Evolutionary conservation across 768 basidiomycete genomes (phyloP), one percentile per base, ranked within the genome.

Genomic region (Boletus barrowsii): DNA sequence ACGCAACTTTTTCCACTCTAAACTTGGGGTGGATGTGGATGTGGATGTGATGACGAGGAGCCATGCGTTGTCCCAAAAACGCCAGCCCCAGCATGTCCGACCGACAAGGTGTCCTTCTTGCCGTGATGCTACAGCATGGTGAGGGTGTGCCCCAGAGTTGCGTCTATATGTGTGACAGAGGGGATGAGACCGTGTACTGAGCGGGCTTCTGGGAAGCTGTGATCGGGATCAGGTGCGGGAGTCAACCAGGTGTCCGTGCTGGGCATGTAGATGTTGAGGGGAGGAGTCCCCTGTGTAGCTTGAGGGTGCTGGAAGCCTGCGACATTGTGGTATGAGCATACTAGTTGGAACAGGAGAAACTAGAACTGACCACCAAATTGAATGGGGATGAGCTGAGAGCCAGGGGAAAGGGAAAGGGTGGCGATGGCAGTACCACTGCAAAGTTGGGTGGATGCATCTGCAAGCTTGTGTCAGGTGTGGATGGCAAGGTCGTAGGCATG

Each of bases 401-500:
- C 18, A 10, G 62, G 26, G 20, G 56, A 22, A 22, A 24, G 51
- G 14, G 64, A 55, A 24, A 72, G 53, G 10, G 66, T 63, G 10
- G 68, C 62, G 47, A 78, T 67, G n/a, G 67, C 68, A 0, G 76
- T 77, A 3, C 78, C 77, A 8, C 76, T 73, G n/a, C 76, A 68
- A 2, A 67, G 67, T 3, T 72, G 73, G 5, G 59, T 72, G 1
- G 77, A 77, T 0, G 73, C 76, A 17, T 66, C 54, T n/a, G 73
- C 58, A 7, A 75, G 66, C 26, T 49, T 36, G 26, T 64, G 26
- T 75, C 77, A 77, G 22, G 47, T 47, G 10, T 61, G 56, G 6
- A 60, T 61, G 8, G 49, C 20, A 36, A 73, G 50, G 51, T 72
- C 64, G 59, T 73, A 71, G 13, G 71, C 62, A 14, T 22, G 22